Conservation (phyloP, 2,329 filamentous ascomycete genomes). For the Phyllosticta citriasiana region DNA sequence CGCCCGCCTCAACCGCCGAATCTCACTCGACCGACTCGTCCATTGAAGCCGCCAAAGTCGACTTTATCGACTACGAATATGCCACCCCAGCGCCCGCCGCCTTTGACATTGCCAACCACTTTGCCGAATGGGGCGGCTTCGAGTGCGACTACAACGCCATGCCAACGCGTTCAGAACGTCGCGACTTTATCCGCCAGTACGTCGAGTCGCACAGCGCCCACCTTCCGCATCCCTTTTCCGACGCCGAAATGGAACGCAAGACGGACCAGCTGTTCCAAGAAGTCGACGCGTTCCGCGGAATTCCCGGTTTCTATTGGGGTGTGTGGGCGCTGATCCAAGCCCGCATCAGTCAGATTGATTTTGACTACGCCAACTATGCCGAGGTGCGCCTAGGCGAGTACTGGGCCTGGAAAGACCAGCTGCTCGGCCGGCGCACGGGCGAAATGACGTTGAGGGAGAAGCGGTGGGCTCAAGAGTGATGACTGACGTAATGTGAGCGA, state of each 20-base stretch:
- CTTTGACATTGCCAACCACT: constrained; percentile 96
- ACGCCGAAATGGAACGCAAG: constrained; percentile 12
- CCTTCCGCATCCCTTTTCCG: constrained; percentile 16
- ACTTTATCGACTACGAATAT: constrained; percentile 98
- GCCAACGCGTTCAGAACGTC: constrained; percentile 66
- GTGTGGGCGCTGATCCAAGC: constrained; percentile 95
- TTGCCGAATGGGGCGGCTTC: constrained; percentile 96
- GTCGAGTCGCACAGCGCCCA: constrained; percentile 56
- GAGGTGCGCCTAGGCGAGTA: constrained; percentile 82
- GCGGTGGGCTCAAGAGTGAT: constrained; percentile 60
- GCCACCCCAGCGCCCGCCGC: constrained; percentile 87
- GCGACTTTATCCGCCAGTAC: constrained; percentile 76
- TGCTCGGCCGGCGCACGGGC: constrained; percentile 51
- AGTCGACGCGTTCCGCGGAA: constrained; percentile 76
- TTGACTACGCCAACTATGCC: constrained; percentile 90
- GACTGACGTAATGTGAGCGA: background rate
- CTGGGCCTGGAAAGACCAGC: constrained; percentile 78
- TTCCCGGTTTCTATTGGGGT: constrained; percentile 85
- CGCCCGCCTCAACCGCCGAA: constrained; percentile 18
- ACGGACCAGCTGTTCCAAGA: constrained; percentile 59
- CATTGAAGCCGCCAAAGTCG: constrained; percentile 40
- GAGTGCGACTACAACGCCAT: constrained; percentile 83
- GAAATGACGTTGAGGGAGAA: constrained; percentile 66
- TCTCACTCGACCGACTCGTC: constrained; percentile 11
- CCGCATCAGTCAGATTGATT: constrained; percentile 88